Conservation (phyloP, 2,329 filamentous ascomycete genomes). For the Aspergillus amoenus region DNA sequence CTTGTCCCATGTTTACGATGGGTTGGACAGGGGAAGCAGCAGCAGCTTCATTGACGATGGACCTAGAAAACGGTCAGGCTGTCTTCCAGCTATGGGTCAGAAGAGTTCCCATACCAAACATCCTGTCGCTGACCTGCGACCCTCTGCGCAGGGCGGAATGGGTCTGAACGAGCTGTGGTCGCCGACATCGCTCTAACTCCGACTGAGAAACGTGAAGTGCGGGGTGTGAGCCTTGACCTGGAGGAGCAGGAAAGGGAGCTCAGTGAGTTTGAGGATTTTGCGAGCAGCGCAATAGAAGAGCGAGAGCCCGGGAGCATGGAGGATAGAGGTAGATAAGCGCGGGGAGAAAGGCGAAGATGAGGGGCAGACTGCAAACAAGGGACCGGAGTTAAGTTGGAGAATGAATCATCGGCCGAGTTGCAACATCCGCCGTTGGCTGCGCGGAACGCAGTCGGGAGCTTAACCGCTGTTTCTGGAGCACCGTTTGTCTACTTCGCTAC, state of each 20-base stretch:
- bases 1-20: conserved; percentile 69
- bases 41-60: conserved; percentile 67
- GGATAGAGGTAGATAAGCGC: neutral
- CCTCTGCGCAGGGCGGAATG: conserved; percentile 48
- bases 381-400: neutral
- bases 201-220: conserved; percentile 18
- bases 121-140: conserved; percentile 53
- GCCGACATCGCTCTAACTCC: conserved; percentile 39
- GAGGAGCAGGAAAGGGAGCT: conserved; percentile 1
- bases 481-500: neutral
- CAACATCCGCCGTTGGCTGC: neutral
- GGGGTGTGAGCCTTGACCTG: conserved; percentile 17
- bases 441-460: neutral
- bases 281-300: conserved; percentile 1
- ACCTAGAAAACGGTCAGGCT: conserved; percentile 43
- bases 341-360: neutral
- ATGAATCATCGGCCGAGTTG: conserved; percentile 6
- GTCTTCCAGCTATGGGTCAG: neutral
- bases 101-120: conserved; percentile 43
- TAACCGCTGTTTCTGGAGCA: neutral
- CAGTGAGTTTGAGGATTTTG: neutral
- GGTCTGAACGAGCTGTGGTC: conserved; percentile 37
- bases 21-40: conserved; percentile 63
- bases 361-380: neutral
- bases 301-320: conserved; percentile 13